A percentile compares a stretch with the other conserved stretches of the same genome.
Conservation (phyloP, 2,329 filamentous ascomycete genomes). For the Claviceps sp. region DNA sequence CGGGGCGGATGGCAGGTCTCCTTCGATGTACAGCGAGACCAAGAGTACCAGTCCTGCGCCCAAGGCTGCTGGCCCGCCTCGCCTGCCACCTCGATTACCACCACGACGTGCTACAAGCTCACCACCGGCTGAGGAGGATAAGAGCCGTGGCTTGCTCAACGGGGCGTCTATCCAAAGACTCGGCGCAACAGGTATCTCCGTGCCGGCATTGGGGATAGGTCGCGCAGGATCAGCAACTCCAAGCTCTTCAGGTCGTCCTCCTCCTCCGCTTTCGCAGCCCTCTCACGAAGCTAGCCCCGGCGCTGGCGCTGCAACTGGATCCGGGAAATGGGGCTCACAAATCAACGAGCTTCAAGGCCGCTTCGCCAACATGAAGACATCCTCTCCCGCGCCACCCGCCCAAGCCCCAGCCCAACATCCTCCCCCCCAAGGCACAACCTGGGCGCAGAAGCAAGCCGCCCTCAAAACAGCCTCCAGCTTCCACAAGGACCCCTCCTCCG, state of each 20-base stretch:
- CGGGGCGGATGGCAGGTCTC: conserved; percentile 21
- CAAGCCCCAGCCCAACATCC: conserved; percentile 10
- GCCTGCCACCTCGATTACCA: conserved; percentile 34
- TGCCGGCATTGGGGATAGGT: conserved; percentile 66
- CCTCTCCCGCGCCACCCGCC: conserved; percentile 12
- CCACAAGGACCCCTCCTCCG: conserved; percentile 46
- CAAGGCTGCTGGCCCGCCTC: conserved; percentile 30
- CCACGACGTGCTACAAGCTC: conserved; percentile 9
- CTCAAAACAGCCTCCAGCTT: conserved; percentile 46
- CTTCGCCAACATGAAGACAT: conserved; percentile 41
- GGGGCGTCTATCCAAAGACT: conserved; percentile 51
- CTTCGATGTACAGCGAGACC: conserved; percentile 17
- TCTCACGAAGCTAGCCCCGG: conserved; percentile 8
- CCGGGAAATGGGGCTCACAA: conserved; percentile 22
- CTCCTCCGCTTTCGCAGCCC: not conserved
- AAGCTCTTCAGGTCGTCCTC: conserved; percentile 15
- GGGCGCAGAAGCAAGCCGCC: conserved; percentile 51
- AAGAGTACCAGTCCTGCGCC: not conserved
- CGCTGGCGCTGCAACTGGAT: conserved; percentile 10
- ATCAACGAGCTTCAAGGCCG: conserved; percentile 55
- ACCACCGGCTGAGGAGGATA: conserved; percentile 1
- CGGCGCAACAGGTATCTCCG: conserved; percentile 60
- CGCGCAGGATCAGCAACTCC: conserved; percentile 17
- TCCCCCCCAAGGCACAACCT: conserved; percentile 41
- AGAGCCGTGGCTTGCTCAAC: conserved; percentile 22